phyloP scores from a whole-genome alignment of 306 rosid genomes.

The Sicyos edulis region DNA sequence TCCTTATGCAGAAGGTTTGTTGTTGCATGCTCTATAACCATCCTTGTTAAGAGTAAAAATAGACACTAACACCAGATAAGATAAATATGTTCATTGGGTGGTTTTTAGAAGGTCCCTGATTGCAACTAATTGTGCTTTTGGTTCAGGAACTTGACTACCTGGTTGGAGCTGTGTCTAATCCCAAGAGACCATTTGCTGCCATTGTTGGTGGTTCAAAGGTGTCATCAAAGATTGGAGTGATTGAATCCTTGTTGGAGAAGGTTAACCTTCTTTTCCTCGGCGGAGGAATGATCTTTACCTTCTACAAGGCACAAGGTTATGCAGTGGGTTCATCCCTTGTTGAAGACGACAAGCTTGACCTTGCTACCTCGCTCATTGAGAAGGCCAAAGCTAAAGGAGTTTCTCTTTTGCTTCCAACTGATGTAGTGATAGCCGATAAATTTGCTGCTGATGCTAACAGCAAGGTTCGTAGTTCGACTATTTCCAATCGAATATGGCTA shows the following conservation, averaged over 20 bases:
- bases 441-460: constrained; percentile 85
- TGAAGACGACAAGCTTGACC: constrained; percentile 76
- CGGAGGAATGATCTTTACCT: constrained; percentile 91
- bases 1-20: constrained; percentile 85
- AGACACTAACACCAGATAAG: not conserved
- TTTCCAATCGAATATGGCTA: not conserved
- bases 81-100: not conserved
- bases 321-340: constrained; percentile 84
- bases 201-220: constrained; percentile 95
- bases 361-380: constrained; percentile 63
- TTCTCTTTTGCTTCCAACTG: constrained; percentile 80
- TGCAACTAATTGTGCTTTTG: constrained; percentile 14
- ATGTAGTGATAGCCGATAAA: constrained; percentile 80
- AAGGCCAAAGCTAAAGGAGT: constrained; percentile 89
- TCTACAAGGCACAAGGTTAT: constrained; percentile 91
- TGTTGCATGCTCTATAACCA: not conserved
- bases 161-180: constrained; percentile 78
- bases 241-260: constrained; percentile 77
- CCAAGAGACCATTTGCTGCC: constrained; percentile 94
- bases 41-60: not conserved
- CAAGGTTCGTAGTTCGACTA: constrained; percentile 41
- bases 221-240: constrained; percentile 85
- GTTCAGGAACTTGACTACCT: constrained; percentile 88
- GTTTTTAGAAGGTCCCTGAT: not conserved
- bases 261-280: constrained; percentile 76